These are phyloP conservation scores for Microbotryum saponariae DNA, from an alignment of 1,284 basidiomycete genomes.

Conservation along the genomic window DNA sequence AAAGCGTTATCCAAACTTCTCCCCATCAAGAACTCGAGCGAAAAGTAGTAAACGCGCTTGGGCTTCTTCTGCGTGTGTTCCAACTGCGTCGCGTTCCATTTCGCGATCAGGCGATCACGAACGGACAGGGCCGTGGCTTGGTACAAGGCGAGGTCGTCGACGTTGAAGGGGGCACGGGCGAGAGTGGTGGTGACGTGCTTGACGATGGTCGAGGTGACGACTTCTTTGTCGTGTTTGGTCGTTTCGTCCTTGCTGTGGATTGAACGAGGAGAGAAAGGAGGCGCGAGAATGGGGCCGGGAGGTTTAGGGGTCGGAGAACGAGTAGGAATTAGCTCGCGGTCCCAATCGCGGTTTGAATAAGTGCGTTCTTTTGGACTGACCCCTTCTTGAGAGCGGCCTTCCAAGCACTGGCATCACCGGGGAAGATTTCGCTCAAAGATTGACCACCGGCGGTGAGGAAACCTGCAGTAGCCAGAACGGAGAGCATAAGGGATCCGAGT, in stretches of 20 bases:
- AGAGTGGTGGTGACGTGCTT: conserved; percentile 76
- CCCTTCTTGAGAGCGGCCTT: conserved; percentile 26
- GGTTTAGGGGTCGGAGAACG: not conserved
- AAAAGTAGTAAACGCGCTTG: conserved; percentile 67
- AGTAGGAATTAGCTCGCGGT: not conserved
- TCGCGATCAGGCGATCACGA: conserved; percentile 65
- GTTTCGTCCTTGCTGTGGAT: not conserved
- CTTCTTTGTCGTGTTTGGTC: conserved; percentile 4
- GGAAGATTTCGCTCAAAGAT: conserved; percentile 24
- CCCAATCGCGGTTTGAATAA: not conserved
- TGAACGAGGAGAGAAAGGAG: not conserved
- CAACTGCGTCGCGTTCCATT: conserved; percentile 24
- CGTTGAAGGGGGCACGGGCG: conserved; percentile 76
- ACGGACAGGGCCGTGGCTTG: conserved; percentile 62
- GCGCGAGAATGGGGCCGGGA: not conserved
- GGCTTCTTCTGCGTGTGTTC: conserved; percentile 44
- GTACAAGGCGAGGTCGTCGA: conserved; percentile 64
- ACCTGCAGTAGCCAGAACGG: not conserved
- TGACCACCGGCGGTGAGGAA: not conserved
- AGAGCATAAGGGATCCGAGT: not conserved
- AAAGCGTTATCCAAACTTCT: conserved; percentile 75
- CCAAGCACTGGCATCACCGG: conserved; percentile 31
- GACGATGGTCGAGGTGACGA: conserved; percentile 47
- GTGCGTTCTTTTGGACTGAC: conserved; percentile 4
- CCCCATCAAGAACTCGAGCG: conserved; percentile 67